phyloP scores from a whole-genome alignment of 2,329 filamentous ascomycete species.

The Nemania serpens region DNA sequence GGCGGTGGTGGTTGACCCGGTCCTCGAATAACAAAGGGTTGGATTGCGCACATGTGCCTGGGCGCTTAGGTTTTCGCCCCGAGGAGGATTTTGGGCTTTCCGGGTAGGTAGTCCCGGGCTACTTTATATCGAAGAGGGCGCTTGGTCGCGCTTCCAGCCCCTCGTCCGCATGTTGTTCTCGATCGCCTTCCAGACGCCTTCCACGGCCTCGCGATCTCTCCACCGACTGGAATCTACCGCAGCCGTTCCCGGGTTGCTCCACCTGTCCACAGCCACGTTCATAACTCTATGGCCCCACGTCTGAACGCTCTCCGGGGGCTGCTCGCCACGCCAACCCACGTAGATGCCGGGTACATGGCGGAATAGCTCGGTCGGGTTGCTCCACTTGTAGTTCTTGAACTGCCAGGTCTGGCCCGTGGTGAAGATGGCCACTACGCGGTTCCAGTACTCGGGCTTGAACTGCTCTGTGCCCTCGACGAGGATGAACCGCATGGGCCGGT shows the following conservation, averaged over 20 bases:
- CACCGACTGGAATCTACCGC: slow-evolving; percentile 65
- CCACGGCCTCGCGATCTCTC: slow-evolving; percentile 90
- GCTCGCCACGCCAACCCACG: slow-evolving; percentile 88
- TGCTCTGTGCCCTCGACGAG: slow-evolving; percentile 90
- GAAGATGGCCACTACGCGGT: slow-evolving; percentile 91
- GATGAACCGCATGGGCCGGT: slow-evolving; percentile 85
- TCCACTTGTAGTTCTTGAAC: slow-evolving; percentile 98
- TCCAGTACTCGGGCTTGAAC: slow-evolving; percentile 99
- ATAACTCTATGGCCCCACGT: slow-evolving; percentile 86
- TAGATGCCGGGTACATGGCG: slow-evolving; percentile 85
- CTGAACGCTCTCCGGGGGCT: slow-evolving; percentile 75
- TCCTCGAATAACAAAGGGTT: not conserved
- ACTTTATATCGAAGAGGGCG: slow-evolving; percentile 56
- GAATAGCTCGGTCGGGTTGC: slow-evolving; percentile 85
- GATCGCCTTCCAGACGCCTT: slow-evolving; percentile 87
- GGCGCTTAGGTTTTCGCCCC: no score
- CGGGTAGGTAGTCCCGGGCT: no score
- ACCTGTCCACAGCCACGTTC: slow-evolving; percentile 82
- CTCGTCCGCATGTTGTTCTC: slow-evolving; percentile 85
- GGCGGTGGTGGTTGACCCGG: not conserved
- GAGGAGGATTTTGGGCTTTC: no score
- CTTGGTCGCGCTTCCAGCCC: slow-evolving; percentile 78
- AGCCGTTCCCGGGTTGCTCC: slow-evolving; percentile 57
- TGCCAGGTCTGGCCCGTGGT: slow-evolving; percentile 98
- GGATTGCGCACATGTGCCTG: not conserved